Evolutionary conservation across 2,329 filamentous ascomycete genomes (phyloP).

Genomic region (Arthrobotrys sphaeroides): DNA sequence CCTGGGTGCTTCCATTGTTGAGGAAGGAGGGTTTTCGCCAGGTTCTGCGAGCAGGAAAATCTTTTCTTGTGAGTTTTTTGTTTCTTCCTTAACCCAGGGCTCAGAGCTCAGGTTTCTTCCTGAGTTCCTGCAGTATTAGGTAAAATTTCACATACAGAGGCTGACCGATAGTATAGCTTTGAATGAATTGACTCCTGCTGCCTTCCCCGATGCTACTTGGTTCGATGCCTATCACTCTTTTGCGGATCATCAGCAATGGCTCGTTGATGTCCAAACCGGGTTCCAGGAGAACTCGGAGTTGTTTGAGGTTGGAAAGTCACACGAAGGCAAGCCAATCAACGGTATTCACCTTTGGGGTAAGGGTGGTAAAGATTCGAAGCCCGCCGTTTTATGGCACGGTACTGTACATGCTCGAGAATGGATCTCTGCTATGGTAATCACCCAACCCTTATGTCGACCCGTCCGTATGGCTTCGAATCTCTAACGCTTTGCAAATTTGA

Average conservation of each 20-base stretch:
- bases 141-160: too few species aligned
- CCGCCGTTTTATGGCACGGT: conserved; percentile 68
- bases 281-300: conserved; percentile 65
- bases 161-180: conserved; percentile 23
- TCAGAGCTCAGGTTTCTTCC: too few species aligned
- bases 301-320: conserved; percentile 65
- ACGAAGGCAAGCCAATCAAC: conserved; percentile 63
- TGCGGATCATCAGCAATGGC: conserved; percentile 66
- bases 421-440: conserved; percentile 64
- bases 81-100: background rate
- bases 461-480: too few species aligned
- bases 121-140: too few species aligned
- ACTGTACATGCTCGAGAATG: conserved; percentile 71
- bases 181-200: background rate
- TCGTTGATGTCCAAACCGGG: conserved; percentile 64
- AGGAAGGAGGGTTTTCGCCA: conserved; percentile 31
- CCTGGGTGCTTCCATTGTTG: conserved; percentile 24
- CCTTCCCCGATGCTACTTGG: conserved; percentile 60
- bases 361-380: conserved; percentile 58
- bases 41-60: background rate
- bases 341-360: conserved; percentile 66
- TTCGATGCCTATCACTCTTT: conserved; percentile 67
- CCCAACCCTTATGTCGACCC: too few species aligned
- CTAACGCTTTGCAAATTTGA: too few species aligned
- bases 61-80: conserved; percentile 26